Base-by-base conservation (phyloP, 768 basidiomycete genomes). In the Infundibulicybe gibba region DNA sequence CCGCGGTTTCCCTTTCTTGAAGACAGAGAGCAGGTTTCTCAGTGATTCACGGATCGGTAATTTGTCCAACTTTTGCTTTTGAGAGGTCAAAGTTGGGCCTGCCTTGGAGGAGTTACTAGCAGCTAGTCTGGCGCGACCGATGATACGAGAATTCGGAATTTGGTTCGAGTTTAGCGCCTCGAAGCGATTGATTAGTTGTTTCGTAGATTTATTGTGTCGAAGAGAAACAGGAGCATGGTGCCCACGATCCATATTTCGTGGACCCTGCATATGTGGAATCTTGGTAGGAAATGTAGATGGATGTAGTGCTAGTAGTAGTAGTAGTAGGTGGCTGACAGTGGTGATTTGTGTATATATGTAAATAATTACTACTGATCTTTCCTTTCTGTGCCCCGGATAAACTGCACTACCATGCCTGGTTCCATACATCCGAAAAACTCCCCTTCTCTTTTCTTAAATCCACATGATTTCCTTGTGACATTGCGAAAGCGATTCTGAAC, bases 21-120 rank as follows among this genome's bases (percentile, higher is more conserved):
- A 73, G 3, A 79, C 77, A 5, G 81, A 76, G 38, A 87, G 64
- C 25, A 87, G 59, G 53, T 80, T 86, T 34, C 77, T 74, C 51
- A 87, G 65, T 14, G 84, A 86, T 59, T 78, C 79, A 17, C 83
- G 76, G 42, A 87, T 64, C 2, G 81, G 79, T 4, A 80, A 84
- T 57, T 75, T 81, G 49, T 68, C 72, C 74, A 8, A 8, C 25
- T 25, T 25, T 25, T 25, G 25, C 53, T 65, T 62, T 12, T 56
- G 38, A 6, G 39, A 46, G 21, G 56, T 43, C 6, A 50, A 33
- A 39, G 54, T 54, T 38, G 55, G 45, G 21, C 50, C 35, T 38
- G 45, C 31, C 47, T 51, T 12, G 51, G 51, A 15, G 61, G 55
- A 49, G 48, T n/a, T 5, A 45, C 56, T 37, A 46, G 43, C 10